These are phyloP conservation scores for Blastocystis sp. DNA, from an alignment of 352 stramenopile genomes.

Conservation along the genomic window DNA sequence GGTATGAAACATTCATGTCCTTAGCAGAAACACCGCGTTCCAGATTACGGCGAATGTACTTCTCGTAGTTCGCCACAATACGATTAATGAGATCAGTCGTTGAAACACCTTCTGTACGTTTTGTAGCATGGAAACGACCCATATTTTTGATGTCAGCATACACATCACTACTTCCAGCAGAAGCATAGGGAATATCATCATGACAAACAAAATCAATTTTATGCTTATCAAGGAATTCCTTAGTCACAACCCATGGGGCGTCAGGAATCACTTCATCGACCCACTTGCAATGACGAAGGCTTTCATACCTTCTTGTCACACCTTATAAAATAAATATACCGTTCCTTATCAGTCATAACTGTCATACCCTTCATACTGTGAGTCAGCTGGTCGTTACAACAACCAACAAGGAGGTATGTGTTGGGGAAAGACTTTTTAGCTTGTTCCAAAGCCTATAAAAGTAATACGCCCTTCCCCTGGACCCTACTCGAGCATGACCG, in stretches of 20 bases:
- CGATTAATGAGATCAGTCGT: constrained; percentile 84
- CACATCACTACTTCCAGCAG: constrained; percentile 78
- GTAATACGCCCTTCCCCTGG: neutral
- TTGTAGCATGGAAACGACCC: constrained; percentile 81
- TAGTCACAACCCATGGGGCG: constrained; percentile 80
- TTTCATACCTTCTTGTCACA: constrained; percentile 42
- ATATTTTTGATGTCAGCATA: constrained; percentile 82
- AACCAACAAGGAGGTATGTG: constrained; percentile 80
- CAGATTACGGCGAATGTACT: constrained; percentile 84
- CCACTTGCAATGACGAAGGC: constrained; percentile 80
- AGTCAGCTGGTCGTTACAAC: constrained; percentile 81
- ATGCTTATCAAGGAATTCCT: constrained; percentile 80
- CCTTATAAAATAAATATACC: constrained; percentile 74
- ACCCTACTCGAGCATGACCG: constrained; percentile 74
- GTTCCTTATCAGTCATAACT: constrained; percentile 82
- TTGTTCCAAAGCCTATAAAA: constrained; percentile 77
- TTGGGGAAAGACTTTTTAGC: constrained; percentile 82
- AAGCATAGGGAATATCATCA: constrained; percentile 80
- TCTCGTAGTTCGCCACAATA: constrained; percentile 85
- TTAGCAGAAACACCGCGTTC: constrained; percentile 83
- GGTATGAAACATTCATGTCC: constrained; percentile 83
- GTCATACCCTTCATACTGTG: constrained; percentile 82
- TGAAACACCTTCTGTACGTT: constrained; percentile 82
- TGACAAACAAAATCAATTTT: constrained; percentile 84
- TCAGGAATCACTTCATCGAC: constrained; percentile 82